These are phyloP conservation scores for Leptographium flavum DNA, from an alignment of 2,329 filamentous ascomycete genomes.

Conservation along the genomic window DNA sequence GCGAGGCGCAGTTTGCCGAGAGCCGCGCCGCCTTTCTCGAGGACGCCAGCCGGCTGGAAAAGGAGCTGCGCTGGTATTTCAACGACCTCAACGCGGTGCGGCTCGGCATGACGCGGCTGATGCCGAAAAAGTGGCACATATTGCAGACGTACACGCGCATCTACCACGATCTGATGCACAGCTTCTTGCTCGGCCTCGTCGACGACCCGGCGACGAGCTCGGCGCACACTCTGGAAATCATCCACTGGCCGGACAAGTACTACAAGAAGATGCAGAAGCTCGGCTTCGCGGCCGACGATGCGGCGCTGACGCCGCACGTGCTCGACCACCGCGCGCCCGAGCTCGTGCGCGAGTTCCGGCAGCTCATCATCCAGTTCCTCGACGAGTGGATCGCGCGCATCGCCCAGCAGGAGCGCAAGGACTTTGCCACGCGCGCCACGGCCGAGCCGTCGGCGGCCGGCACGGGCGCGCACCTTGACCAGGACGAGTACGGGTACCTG, in stretches of 20 bases:
- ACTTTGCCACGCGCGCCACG: constrained; percentile 64
- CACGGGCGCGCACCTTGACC: constrained; percentile 63
- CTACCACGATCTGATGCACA: constrained; percentile 91
- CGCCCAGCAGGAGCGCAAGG: constrained; percentile 64
- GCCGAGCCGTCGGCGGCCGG: constrained; percentile 18
- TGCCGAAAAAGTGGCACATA: constrained; percentile 96
- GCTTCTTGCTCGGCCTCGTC: constrained; percentile 71
- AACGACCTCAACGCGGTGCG: constrained; percentile 94
- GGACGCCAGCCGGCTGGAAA: constrained; percentile 71
- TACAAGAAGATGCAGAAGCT: constrained; percentile 92
- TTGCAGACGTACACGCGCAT: constrained; percentile 79
- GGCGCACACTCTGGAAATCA: constrained; percentile 76
- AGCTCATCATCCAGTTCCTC: constrained; percentile 87
- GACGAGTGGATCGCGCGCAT: constrained; percentile 98
- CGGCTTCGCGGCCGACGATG: constrained; percentile 59
- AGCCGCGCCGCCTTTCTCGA: constrained; percentile 64
- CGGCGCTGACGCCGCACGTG: constrained; percentile 57
- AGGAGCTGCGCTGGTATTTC: constrained; percentile 90
- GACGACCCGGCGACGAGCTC: constrained; percentile 76
- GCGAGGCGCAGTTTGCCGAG: constrained; percentile 58
- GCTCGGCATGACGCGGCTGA: constrained; percentile 77
- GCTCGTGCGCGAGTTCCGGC: constrained; percentile 82
- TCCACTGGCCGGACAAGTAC: constrained; percentile 92
- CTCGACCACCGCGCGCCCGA: constrained; percentile 84
- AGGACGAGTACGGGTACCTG: constrained; percentile 80